These are phyloP conservation scores for Diaporthe capsici DNA, from an alignment of 2,329 filamentous ascomycete species.

Conservation along the genomic window DNA sequence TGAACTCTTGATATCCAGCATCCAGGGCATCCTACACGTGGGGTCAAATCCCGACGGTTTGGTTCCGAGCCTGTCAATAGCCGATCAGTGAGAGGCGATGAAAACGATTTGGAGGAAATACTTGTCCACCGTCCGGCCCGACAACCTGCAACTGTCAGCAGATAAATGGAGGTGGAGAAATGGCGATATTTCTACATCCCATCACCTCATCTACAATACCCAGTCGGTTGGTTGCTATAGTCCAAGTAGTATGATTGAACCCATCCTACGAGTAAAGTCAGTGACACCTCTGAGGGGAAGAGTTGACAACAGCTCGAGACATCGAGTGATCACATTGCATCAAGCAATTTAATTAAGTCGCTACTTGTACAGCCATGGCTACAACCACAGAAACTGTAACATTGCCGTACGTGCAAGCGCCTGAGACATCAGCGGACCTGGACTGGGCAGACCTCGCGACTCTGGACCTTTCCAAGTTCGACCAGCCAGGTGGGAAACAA, in stretches of 20 bases:
- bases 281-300: too few relatives aligned
- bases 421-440: conserved; percentile 6
- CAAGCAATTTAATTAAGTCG: neutral
- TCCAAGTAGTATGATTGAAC: neutral
- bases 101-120: neutral
- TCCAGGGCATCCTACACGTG: neutral
- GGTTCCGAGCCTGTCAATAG: neutral
- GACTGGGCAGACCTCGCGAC: conserved; percentile 36
- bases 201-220: neutral
- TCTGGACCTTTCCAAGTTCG: conserved; percentile 37
- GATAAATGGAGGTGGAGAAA: neutral
- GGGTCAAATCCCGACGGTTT: neutral
- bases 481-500: conserved; percentile 38
- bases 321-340: neutral
- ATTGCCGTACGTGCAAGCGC: neutral
- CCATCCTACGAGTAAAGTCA: neutral
- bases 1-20: neutral
- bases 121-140: neutral
- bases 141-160: neutral
- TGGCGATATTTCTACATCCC: neutral
- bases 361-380: neutral
- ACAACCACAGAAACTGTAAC: neutral
- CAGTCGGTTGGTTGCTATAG: neutral
- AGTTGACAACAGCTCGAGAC: neutral
- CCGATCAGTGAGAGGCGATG: neutral